Conservation (phyloP, 2,329 filamentous ascomycete genomes). For the Alternaria burnsii region DNA sequence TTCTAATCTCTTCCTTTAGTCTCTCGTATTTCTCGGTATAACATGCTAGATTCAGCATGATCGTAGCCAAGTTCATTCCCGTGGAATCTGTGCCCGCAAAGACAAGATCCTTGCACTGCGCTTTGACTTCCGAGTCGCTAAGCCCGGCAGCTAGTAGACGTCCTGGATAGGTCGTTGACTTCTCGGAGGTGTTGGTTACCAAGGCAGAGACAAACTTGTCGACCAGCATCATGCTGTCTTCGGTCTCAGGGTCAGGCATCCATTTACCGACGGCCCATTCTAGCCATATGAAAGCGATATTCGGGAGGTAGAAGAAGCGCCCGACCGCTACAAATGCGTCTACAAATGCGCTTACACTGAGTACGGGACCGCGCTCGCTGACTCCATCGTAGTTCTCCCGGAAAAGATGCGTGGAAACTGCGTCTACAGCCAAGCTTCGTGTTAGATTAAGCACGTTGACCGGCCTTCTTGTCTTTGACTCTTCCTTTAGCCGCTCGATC, state of each 20-base stretch:
- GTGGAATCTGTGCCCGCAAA: slow-evolving; percentile 44
- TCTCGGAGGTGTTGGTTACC: slow-evolving; percentile 43
- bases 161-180: slow-evolving; percentile 58
- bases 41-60: slow-evolving; percentile 29
- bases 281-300: slow-evolving; percentile 51
- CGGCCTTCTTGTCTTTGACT: slow-evolving; percentile 37
- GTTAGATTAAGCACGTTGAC: slow-evolving; percentile 61
- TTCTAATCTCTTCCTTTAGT: slow-evolving; percentile 31
- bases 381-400: slow-evolving; percentile 60
- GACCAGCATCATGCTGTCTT: slow-evolving; percentile 51
- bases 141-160: slow-evolving; percentile 58
- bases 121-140: slow-evolving; percentile 55
- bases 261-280: slow-evolving; percentile 51
- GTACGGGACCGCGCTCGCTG: slow-evolving; percentile 43
- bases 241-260: slow-evolving; percentile 44
- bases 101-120: slow-evolving; percentile 62
- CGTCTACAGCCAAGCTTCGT: slow-evolving; percentile 62
- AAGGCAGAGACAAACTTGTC: slow-evolving; percentile 56
- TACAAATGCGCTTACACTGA: slow-evolving; percentile 60
- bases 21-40: slow-evolving; percentile 31
- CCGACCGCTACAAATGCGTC: slow-evolving; percentile 64
- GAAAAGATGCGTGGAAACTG: slow-evolving; percentile 64
- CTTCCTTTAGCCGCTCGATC: slow-evolving; percentile 52
- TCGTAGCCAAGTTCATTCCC: slow-evolving; percentile 39
- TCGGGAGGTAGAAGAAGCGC: slow-evolving; percentile 63